phyloP scores from a whole-genome alignment of 2,329 filamentous ascomycete genomes.

The Penicillium sclerotiorum region DNA sequence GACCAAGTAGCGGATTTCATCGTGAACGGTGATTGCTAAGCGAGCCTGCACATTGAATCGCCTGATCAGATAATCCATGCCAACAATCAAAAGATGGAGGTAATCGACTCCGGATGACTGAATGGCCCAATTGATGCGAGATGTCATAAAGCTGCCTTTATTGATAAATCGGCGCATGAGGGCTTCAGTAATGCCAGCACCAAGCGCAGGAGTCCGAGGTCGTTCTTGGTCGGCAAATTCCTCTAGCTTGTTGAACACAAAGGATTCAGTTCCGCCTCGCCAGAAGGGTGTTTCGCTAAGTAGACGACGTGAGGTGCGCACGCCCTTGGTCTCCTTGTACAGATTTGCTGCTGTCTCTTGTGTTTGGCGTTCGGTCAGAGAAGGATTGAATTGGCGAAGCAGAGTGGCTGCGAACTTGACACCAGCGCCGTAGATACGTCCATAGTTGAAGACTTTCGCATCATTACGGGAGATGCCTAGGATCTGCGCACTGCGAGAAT shows the following conservation, averaged over 20 bases:
- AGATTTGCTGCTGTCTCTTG: slow-evolving; percentile 73
- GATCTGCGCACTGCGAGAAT: slow-evolving; percentile 90
- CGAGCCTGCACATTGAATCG: slow-evolving; percentile 84
- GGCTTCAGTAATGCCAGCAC: slow-evolving; percentile 94
- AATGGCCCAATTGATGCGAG: slow-evolving; percentile 98
- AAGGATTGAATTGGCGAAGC: slow-evolving; percentile 89
- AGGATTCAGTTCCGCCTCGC: slow-evolving; percentile 94
- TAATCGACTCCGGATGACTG: slow-evolving; percentile 98
- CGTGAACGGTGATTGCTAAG: slow-evolving; percentile 90
- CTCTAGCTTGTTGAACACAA: slow-evolving; percentile 97
- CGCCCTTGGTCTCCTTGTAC: slow-evolving; percentile 87
- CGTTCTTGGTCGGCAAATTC: slow-evolving; percentile 95
- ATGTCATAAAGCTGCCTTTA: slow-evolving; percentile 91
- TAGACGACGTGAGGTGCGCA: slow-evolving; percentile 74
- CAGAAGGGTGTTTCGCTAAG: slow-evolving; percentile 80
- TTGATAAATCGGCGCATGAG: slow-evolving; percentile 84
- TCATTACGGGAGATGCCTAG: slow-evolving; percentile 92
- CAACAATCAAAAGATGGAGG: slow-evolving; percentile 86
- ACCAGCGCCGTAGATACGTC: slow-evolving; percentile 96
- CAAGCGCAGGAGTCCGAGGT: slow-evolving; percentile 87
- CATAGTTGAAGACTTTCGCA: slow-evolving; percentile 98
- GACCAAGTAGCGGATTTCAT: slow-evolving; percentile 94
- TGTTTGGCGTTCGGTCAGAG: slow-evolving; percentile 77
- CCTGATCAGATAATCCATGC: slow-evolving; percentile 90
- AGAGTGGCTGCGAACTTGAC: slow-evolving; percentile 89